Conservation (phyloP, 1,284 basidiomycete genomes). For the Thelephora terrestris region DNA sequence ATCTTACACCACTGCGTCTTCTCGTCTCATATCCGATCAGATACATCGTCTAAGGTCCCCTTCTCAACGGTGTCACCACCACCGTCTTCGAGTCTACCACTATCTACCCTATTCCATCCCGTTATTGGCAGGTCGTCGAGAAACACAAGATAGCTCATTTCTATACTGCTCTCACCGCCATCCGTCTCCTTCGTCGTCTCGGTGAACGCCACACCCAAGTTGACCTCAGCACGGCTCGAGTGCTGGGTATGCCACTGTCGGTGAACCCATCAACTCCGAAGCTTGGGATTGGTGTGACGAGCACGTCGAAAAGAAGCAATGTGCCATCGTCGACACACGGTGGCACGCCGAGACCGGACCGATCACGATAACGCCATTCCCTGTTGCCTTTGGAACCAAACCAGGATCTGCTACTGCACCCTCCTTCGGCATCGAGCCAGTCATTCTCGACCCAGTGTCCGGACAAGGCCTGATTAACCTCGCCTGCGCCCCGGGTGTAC, state of each 20-base stretch:
- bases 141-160: conserved; percentile 93
- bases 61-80: too few relatives aligned
- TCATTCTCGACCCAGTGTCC: too few relatives aligned
- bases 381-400: conserved; percentile 92
- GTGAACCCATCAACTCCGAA: conserved; percentile 98
- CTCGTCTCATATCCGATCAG: too few relatives aligned
- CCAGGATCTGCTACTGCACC: conserved; percentile 95
- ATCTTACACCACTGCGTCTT: too few relatives aligned
- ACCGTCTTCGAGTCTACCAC: too few relatives aligned
- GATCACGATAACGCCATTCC: conserved; percentile 91
- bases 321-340: conserved; percentile 96
- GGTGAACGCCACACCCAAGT: conserved; percentile 82
- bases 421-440: conserved; percentile 93
- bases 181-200: conserved; percentile 83
- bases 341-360: conserved; percentile 99
- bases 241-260: conserved; percentile 86
- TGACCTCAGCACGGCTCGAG: conserved; percentile 77
- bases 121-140: conserved; percentile 96
- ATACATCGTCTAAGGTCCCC: too few relatives aligned
- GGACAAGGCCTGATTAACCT: too few relatives aligned
- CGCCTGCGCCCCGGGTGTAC: too few relatives aligned
- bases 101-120: too few relatives aligned
- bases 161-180: conserved; percentile 90
- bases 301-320: conserved; percentile 81
- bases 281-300: conserved; percentile 99